Conservation (phyloP, 31 red algal species). For the Asparagopsis taxiformis region DNA sequence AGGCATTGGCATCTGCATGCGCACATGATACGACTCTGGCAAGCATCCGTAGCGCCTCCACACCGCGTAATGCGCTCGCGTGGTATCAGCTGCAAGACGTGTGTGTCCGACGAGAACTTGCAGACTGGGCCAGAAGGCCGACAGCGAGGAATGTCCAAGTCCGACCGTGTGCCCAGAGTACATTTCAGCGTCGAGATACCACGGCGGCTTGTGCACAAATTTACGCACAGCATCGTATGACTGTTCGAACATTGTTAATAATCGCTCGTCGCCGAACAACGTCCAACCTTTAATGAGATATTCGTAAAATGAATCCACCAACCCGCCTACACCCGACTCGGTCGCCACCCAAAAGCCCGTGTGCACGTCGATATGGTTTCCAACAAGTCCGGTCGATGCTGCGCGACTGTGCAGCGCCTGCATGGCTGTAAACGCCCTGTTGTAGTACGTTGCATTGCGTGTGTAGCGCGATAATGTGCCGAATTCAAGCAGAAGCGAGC, state of each 20-base stretch:
- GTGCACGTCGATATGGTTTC: conserved; percentile 60
- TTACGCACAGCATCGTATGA: conserved; percentile 31
- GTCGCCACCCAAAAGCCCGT: conserved; percentile 48
- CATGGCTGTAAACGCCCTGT: conserved; percentile 25
- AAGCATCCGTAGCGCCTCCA: conserved; percentile 49
- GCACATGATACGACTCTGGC: conserved; percentile 50
- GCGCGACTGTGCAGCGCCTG: conserved; percentile 25
- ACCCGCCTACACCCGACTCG: conserved; percentile 46
- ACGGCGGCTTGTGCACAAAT: conserved; percentile 25
- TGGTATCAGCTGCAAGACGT: conserved; percentile 14
- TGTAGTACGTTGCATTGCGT: conserved; percentile 3
- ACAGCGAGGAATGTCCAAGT: conserved; percentile 34
- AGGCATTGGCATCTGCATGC: neutral
- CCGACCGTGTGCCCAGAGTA: conserved; percentile 26
- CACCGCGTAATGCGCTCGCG: conserved; percentile 35
- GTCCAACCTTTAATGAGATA: conserved; percentile 71
- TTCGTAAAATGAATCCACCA: conserved; percentile 68
- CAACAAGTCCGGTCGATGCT: conserved; percentile 48
- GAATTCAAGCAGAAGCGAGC: conserved; percentile 55
- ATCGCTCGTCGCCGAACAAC: conserved; percentile 31
- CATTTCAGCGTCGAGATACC: conserved; percentile 44
- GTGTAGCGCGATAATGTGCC: conserved; percentile 48
- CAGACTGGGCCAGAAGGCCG: conserved; percentile 57
- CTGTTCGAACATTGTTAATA: conserved; percentile 35
- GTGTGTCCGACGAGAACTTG: conserved; percentile 41